Base-by-base conservation (phyloP, 1,284 basidiomycete species). In the Irpex rosettiformis region DNA sequence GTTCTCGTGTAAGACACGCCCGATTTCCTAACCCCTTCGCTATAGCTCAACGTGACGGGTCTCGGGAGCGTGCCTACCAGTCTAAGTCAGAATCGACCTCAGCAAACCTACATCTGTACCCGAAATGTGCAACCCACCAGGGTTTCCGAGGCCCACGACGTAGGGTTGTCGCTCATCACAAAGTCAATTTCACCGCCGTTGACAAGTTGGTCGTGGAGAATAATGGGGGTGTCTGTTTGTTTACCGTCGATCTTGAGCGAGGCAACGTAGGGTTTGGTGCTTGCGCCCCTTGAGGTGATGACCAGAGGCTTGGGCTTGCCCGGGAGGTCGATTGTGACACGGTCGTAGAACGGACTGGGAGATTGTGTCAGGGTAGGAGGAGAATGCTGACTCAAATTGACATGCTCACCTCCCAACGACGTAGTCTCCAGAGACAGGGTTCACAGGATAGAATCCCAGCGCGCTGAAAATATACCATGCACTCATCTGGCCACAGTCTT, bases 401-500 rank as follows among this genome's bases (percentile, higher is more conserved):
- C 73, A 55, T 55, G 18, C 43, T 47, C n/a, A 88, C 81, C 85
- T 83, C 62, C 89, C 90, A 47, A 93, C 77, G 56, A 92, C 77
- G 60, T 92, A 93, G 64, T 84, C 82, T 6, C 82, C 82, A 0
- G 85, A 88, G 0, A 88, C 87, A 0, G 91, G 90, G 68, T 92
- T 85, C 54, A 94, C 89, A n/a, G 91, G 91, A 66, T 94, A 94
- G 72, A 94, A 89, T 0, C 92, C 91, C 68, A 94, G 77, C 1
- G 88, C 84, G 48, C 84, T 86, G 73, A 93, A 94, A 10, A 93
- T 78, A 68, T 88, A 93, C 91, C 91, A 94, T 0, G 91, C 88
- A 65, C 86, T 90, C 89, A 93, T 93, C 69, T 94, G 92, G 0
- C 92, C 91, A 64, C 91, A 93, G 66, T 94, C 92, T 70, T 94